Conservation (phyloP, 164 flowering plant species). For the Liquidambar formosana region DNA sequence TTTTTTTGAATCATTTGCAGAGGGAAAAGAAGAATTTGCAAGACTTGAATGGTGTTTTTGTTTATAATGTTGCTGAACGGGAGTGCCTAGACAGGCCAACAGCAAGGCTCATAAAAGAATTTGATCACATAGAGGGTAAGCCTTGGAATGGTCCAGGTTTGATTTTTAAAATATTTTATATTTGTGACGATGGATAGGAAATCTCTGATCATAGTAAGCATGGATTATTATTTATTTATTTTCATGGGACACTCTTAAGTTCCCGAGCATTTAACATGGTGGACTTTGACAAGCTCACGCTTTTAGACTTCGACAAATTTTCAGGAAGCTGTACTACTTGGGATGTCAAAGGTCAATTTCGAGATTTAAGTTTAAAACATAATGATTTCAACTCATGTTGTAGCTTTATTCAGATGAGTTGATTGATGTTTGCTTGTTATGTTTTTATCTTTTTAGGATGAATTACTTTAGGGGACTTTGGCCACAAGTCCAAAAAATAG, state of each 20-base stretch:
- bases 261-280: neutral
- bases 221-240: neutral
- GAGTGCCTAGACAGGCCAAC: constrained; percentile 85
- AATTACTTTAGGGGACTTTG: too few species aligned
- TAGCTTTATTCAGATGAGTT: too few species aligned
- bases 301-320: neutral
- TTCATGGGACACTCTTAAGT: neutral
- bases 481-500: too few species aligned
- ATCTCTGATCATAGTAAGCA: constrained; percentile 2
- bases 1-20: constrained; percentile 38
- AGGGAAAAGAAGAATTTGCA: constrained; percentile 89
- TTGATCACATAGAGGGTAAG: constrained; percentile 75
- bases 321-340: neutral
- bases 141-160: too few species aligned
- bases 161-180: neutral
- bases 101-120: constrained; percentile 87
- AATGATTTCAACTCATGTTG: too few species aligned
- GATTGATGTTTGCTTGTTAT: too few species aligned
- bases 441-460: too few species aligned
- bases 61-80: constrained; percentile 70
- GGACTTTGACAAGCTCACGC: neutral
- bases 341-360: neutral
- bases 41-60: constrained; percentile 76
- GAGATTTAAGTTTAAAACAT: neutral
- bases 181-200: neutral